These are phyloP conservation scores for Senna siamea DNA, from an alignment of 306 rosid species.

Conservation along the genomic window DNA sequence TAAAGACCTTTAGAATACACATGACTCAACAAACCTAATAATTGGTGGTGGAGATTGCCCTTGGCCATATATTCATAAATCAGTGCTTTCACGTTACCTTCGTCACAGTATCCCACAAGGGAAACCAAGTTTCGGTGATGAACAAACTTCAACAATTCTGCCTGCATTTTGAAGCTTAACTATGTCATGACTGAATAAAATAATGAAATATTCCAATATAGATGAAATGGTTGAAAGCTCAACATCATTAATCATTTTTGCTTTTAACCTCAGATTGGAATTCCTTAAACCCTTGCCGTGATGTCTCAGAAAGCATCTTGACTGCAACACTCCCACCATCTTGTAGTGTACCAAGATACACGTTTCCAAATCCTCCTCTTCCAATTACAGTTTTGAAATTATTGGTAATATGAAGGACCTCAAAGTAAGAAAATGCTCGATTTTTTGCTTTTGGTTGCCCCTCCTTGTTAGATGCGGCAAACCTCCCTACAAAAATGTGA, in stretches of 20 bases:
- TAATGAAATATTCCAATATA: no score
- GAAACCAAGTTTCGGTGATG: neutral
- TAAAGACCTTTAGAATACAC: neutral
- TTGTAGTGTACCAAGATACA: neutral
- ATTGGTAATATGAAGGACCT: neutral
- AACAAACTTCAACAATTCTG: neutral
- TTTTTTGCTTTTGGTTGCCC: neutral
- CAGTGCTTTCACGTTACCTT: neutral
- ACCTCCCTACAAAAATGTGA: neutral
- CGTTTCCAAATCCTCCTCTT: no score
- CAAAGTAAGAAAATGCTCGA: neutral
- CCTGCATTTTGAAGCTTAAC: neutral
- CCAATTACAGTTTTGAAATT: neutral
- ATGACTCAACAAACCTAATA: neutral
- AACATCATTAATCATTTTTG: neutral
- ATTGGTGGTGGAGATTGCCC: neutral
- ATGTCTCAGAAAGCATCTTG: neutral
- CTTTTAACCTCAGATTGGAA: neutral
- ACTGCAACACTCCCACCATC: neutral
- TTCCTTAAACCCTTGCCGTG: neutral
- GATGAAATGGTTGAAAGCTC: neutral
- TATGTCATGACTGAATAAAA: neutral
- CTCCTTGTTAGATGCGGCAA: neutral
- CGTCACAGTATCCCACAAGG: neutral
- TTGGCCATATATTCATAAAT: neutral